Conservation (phyloP, 2,329 filamentous ascomycete species). For the Aspergillus spinulosporus region DNA sequence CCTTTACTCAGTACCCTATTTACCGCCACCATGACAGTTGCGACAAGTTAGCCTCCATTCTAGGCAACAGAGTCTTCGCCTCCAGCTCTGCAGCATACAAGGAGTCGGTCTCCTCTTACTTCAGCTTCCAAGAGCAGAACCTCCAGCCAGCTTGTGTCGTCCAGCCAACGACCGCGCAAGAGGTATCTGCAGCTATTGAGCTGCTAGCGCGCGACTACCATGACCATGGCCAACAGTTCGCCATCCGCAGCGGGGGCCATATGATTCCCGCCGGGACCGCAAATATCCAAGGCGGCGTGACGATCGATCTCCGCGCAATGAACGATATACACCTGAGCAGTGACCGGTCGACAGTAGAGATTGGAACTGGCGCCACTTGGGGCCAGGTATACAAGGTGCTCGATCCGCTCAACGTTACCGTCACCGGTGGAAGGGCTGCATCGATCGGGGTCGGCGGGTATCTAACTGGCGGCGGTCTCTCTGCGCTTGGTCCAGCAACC, state of each 20-base stretch:
- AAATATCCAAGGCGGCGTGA: neutral
- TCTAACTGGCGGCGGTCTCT: neutral
- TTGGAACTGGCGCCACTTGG: neutral
- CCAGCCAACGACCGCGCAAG: neutral
- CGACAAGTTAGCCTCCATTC: no score
- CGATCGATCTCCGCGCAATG: neutral
- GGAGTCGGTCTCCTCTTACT: neutral
- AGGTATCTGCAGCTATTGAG: neutral
- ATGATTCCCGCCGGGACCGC: no score
- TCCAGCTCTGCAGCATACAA: neutral
- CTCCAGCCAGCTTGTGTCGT: neutral
- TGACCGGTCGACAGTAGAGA: neutral
- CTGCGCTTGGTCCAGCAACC: neutral
- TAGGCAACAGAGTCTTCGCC: no score
- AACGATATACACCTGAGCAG: no score
- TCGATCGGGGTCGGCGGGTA: neutral
- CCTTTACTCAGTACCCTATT: neutral
- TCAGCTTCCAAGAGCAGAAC: neutral
- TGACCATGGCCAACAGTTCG: neutral
- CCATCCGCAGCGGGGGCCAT: neutral
- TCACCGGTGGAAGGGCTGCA: neutral
- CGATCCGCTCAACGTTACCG: neutral
- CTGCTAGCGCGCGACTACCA: no score
- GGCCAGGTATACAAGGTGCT: neutral
- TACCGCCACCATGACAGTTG: neutral